phyloP scores from a whole-genome alignment of 2,329 filamentous ascomycete genomes.

The Neopestalotiopsis clavispora region DNA sequence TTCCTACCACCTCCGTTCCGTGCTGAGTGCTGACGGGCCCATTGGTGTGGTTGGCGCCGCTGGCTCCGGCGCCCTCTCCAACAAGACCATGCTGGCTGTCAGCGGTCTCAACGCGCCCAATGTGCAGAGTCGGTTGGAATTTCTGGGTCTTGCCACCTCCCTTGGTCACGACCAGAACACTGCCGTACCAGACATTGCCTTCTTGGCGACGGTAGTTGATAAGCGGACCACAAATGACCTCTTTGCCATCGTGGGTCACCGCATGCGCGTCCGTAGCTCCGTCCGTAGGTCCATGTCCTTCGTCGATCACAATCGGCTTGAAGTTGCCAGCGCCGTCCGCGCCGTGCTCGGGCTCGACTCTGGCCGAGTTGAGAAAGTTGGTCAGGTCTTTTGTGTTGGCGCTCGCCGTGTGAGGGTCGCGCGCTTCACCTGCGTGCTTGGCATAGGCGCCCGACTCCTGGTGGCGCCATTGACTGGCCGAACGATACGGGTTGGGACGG shows the following conservation, averaged over 20 bases:
- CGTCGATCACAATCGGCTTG: slow-evolving; percentile 56
- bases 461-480: slow-evolving; percentile 64
- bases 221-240: slow-evolving; percentile 74
- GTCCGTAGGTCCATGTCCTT: slow-evolving; percentile 38
- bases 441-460: slow-evolving; percentile 65
- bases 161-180: slow-evolving; percentile 80
- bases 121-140: slow-evolving; percentile 61
- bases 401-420: slow-evolving; percentile 43
- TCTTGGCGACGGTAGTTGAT: slow-evolving; percentile 81
- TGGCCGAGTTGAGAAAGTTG: slow-evolving; percentile 59
- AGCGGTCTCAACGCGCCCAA: slow-evolving; percentile 47
- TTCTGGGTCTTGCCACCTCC: slow-evolving; percentile 68
- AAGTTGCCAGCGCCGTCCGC: slow-evolving; percentile 41
- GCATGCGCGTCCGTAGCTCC: slow-evolving; percentile 28
- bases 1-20: slow-evolving; percentile 51
- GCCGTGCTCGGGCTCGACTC: slow-evolving; percentile 48
- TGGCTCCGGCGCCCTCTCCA: slow-evolving; percentile 35
- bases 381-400: slow-evolving; percentile 56
- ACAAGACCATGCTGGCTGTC: slow-evolving; percentile 29
- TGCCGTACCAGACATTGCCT: slow-evolving; percentile 76
- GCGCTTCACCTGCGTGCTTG: slow-evolving; percentile 49
- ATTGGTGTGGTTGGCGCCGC: slow-evolving; percentile 34
- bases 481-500: slow-evolving; percentile 58
- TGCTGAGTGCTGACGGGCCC: slow-evolving; percentile 49
- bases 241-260: slow-evolving; percentile 50